These are phyloP conservation scores for Deuterostichococcus epilithicus DNA, from an alignment of 139 green algal genomes.

Conservation along the genomic window DNA sequence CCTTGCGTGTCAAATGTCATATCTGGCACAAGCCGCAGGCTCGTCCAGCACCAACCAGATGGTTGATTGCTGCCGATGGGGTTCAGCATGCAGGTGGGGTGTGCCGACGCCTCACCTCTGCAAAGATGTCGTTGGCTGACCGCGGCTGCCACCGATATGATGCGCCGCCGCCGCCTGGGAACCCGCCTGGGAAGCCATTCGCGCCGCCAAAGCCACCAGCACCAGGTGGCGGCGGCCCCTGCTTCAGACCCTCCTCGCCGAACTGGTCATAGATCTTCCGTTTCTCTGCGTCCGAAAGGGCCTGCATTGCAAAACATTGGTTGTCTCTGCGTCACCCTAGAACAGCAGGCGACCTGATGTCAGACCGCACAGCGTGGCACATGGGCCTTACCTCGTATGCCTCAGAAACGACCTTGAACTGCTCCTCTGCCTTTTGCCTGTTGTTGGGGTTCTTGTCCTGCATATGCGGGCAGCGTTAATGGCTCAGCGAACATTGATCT, in stretches of 20 bases:
- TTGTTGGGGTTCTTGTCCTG: conserved; percentile 79
- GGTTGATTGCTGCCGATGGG: too few species aligned
- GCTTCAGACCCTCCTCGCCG: conserved; percentile 86
- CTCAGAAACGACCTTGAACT: conserved; percentile 85
- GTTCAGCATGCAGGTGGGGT: too few species aligned
- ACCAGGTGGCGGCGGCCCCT: conserved; percentile 26
- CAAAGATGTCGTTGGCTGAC: conserved; percentile 71
- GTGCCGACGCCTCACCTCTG: conserved; percentile 49
- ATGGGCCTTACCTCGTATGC: conserved; percentile 68
- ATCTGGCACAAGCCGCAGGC: too few species aligned
- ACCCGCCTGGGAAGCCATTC: conserved; percentile 22
- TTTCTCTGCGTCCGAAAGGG: conserved; percentile 82
- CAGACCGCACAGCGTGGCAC: too few species aligned
- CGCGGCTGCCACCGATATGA: conserved; percentile 29
- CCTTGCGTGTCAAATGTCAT: too few species aligned
- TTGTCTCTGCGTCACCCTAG: too few species aligned
- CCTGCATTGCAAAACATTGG: conserved; percentile 25
- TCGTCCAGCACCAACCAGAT: too few species aligned
- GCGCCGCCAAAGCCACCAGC: conserved; percentile 10
- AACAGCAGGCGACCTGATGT: background rate
- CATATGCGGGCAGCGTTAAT: background rate
- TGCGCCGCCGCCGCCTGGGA: conserved; percentile 12
- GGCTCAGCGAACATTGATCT: too few species aligned
- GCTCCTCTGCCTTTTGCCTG: conserved; percentile 53
- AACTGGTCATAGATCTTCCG: conserved; percentile 72